phyloP scores from a whole-genome alignment of 306 rosid species.

The Dalbergia cochinchinensis region DNA sequence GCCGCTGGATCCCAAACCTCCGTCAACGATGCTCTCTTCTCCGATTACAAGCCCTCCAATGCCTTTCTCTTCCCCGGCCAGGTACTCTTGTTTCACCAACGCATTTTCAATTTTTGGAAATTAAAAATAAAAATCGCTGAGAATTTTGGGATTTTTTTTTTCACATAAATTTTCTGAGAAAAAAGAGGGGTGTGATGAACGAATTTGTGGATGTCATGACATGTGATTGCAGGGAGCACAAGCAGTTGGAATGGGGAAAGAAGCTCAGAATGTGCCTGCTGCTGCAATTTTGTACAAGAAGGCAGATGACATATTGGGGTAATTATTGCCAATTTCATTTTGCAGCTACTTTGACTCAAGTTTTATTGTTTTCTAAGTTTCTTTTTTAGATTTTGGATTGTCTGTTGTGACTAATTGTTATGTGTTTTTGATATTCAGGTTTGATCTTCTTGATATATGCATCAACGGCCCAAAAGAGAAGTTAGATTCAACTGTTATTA shows the following conservation, averaged over 20 bases:
- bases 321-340: neutral
- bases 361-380: no score
- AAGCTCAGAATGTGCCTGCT: slow-evolving; percentile 83
- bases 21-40: slow-evolving; percentile 61
- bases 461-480: slow-evolving; percentile 93
- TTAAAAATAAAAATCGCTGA: neutral
- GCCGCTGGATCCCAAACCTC: slow-evolving; percentile 75
- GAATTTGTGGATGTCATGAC: neutral
- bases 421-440: slow-evolving; percentile 57
- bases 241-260: slow-evolving; percentile 97
- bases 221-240: slow-evolving; percentile 83
- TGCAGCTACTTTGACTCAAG: neutral
- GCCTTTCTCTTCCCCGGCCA: slow-evolving; percentile 98
- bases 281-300: slow-evolving; percentile 76
- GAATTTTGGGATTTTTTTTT: neutral
- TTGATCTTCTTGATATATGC: slow-evolving; percentile 95
- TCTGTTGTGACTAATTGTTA: neutral
- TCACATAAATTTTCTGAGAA: no score
- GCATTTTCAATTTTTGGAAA: neutral
- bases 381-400: neutral
- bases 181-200: neutral
- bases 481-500: slow-evolving; percentile 85
- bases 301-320: slow-evolving; percentile 92
- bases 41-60: slow-evolving; percentile 73
- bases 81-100: slow-evolving; percentile 47